phyloP scores from a whole-genome alignment of 192 early-diverging fungal species.

The Backusella mclennaniae region DNA sequence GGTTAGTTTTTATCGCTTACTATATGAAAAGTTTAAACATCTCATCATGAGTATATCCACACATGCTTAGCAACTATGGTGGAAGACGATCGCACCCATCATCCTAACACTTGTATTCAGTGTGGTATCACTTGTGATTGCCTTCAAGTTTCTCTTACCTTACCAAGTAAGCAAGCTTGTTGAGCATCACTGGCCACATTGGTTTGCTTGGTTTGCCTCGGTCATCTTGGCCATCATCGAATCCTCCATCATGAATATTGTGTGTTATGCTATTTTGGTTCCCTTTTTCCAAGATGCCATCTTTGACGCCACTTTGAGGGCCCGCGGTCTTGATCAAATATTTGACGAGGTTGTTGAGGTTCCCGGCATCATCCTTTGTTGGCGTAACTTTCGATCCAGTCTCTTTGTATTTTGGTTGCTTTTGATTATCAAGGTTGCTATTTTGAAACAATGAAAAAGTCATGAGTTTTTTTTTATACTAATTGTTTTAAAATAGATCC shows the following conservation, averaged over 20 bases:
- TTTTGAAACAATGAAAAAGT: not conserved
- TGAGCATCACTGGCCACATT: slow-evolving; percentile 40
- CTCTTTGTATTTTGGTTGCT: slow-evolving; percentile 37
- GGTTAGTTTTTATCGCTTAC: slow-evolving; percentile 2
- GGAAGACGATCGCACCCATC: slow-evolving; percentile 43
- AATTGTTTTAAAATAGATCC: slow-evolving; percentile 26
- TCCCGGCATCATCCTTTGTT: slow-evolving; percentile 35
- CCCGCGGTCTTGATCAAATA: slow-evolving; percentile 33
- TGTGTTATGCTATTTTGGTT: slow-evolving; percentile 52
- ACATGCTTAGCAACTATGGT: slow-evolving; percentile 29
- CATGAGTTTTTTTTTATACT: not conserved
- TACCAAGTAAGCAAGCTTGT: slow-evolving; percentile 53
- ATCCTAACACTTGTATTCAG: slow-evolving; percentile 43
- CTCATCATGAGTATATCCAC: too few species aligned
- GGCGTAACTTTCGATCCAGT: slow-evolving; percentile 37
- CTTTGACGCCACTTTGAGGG: slow-evolving; percentile 51
- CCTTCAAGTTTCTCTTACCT: slow-evolving; percentile 46
- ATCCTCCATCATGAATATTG: slow-evolving; percentile 38
- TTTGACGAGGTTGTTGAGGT: slow-evolving; percentile 39
- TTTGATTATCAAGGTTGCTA: slow-evolving; percentile 4
- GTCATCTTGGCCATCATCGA: slow-evolving; percentile 58
- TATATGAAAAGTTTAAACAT: not conserved
- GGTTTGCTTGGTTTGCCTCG: slow-evolving; percentile 56
- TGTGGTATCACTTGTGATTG: slow-evolving; percentile 40
- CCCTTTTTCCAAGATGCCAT: slow-evolving; percentile 58